phyloP scores from a whole-genome alignment of 768 basidiomycete species.

The Lentinula guzmanii region DNA sequence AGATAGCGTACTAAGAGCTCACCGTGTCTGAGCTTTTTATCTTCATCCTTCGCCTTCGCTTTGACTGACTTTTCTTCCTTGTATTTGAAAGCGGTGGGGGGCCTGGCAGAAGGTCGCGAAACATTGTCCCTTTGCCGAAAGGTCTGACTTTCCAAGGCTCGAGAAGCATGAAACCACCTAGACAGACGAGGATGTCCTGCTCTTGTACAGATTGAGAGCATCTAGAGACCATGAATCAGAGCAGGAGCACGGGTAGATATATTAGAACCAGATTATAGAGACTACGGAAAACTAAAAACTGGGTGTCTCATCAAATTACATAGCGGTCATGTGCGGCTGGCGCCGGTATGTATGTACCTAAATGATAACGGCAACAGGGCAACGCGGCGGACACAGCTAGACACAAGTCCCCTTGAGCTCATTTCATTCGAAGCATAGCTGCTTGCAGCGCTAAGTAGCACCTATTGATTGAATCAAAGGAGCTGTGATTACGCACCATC shows the following conservation, averaged over 20 bases:
- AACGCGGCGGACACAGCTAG: too few species aligned
- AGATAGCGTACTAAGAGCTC: not conserved
- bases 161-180: conserved; percentile 24
- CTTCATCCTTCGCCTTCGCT: not conserved
- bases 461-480: too few species aligned
- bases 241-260: not conserved
- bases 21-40: conserved; percentile 7
- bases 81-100: conserved; percentile 3
- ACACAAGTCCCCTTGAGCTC: too few species aligned
- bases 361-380: too few species aligned
- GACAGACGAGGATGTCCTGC: conserved; percentile 20
- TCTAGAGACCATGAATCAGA: conserved; percentile 2
- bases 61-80: conserved; percentile 5
- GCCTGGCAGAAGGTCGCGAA: not conserved
- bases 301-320: too few species aligned
- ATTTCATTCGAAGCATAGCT: too few species aligned
- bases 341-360: too few species aligned
- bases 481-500: too few species aligned
- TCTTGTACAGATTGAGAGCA: conserved; percentile 5
- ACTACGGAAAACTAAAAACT: too few species aligned
- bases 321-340: too few species aligned
- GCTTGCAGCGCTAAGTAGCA: too few species aligned
- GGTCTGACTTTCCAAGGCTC: conserved; percentile 13
- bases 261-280: not conserved
- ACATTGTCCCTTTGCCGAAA: conserved; percentile 11